phyloP scores from a whole-genome alignment of 805 yeast species.

The Sugiyamaella americana region DNA sequence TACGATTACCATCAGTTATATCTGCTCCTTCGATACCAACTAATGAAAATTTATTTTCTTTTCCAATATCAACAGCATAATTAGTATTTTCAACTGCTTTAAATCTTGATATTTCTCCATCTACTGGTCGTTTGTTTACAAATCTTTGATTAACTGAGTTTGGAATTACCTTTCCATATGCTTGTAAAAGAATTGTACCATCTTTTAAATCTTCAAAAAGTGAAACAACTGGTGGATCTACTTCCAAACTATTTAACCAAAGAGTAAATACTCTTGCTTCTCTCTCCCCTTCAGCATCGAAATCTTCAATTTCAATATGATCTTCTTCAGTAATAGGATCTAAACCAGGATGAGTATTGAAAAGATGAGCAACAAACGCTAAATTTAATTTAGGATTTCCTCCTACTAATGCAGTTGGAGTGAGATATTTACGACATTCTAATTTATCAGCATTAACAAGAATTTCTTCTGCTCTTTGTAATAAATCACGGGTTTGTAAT shows the following conservation, averaged over 20 bases:
- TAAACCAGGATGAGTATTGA: conserved; percentile 94
- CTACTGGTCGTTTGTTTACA: conserved; percentile 76
- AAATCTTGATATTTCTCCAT: conserved; percentile 80
- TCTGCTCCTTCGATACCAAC: conserved; percentile 99
- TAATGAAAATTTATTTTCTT: conserved; percentile 82
- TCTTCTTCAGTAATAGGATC: conserved; percentile 91
- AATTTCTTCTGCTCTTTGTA: conserved; percentile 81
- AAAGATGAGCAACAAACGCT: conserved; percentile 95
- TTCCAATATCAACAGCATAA: conserved; percentile 95
- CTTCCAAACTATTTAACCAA: conserved; percentile 95
- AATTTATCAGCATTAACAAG: conserved; percentile 82
- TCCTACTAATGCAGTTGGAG: conserved; percentile 86
- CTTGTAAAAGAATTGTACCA: conserved; percentile 83
- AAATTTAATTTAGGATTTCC: conserved; percentile 96
- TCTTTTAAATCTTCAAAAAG: conserved; percentile 93
- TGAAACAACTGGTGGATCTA: conserved; percentile 87
- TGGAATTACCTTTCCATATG: conserved; percentile 92
- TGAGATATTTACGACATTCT: conserved; percentile 88
- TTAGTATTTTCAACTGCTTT: conserved; percentile 97
- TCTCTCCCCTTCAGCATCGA: conserved; percentile 99
- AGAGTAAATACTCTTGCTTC: conserved; percentile 97
- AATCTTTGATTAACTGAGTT: conserved; percentile 76
- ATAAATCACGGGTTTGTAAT: conserved; percentile 65
- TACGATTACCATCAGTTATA: conserved; percentile 86
- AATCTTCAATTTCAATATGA: conserved; percentile 91